A percentile compares a stretch with the other conserved stretches of the same genome.
These are phyloP conservation scores for Starmerella geochares DNA, from an alignment of 805 yeast species.

Conservation along the genomic window DNA sequence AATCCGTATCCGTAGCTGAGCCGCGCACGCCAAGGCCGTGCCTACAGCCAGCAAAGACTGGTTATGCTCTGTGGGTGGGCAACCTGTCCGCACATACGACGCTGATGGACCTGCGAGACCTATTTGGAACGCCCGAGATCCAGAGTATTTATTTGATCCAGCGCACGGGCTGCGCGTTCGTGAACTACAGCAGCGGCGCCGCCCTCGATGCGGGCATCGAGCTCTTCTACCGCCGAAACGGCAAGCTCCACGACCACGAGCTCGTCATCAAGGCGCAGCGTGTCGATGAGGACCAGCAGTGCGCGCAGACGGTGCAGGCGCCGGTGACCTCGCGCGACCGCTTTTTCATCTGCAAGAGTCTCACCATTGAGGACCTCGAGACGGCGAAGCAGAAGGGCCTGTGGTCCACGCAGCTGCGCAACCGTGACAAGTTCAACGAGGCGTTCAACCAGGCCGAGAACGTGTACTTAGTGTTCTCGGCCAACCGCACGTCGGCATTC, in stretches of 20 bases:
- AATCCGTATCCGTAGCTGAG: neutral
- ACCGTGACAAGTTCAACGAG: slow-evolving; percentile 32
- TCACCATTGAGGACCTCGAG: slow-evolving; percentile 33
- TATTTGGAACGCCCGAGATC: slow-evolving; percentile 34
- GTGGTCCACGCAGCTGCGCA: slow-evolving; percentile 38
- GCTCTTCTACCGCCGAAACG: slow-evolving; percentile 27
- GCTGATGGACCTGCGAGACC: slow-evolving; percentile 31
- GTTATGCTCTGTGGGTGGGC: slow-evolving; percentile 41
- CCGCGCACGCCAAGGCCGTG: slow-evolving; percentile 59
- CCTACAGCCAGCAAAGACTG: slow-evolving; percentile 47
- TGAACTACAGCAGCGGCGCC: slow-evolving; percentile 30
- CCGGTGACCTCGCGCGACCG: slow-evolving; percentile 24
- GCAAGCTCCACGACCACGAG: slow-evolving; percentile 29
- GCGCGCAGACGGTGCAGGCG: neutral
- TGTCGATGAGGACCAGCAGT: neutral
- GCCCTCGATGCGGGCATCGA: slow-evolving; percentile 30
- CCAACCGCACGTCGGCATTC: slow-evolving; percentile 35
- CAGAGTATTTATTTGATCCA: slow-evolving; percentile 34
- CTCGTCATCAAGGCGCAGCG: slow-evolving; percentile 29
- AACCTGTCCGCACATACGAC: slow-evolving; percentile 33
- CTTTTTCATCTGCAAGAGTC: slow-evolving; percentile 35
- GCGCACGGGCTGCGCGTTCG: slow-evolving; percentile 37
- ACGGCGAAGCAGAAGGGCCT: slow-evolving; percentile 30
- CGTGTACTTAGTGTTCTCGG: slow-evolving; percentile 35
- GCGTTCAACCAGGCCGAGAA: slow-evolving; percentile 31